phyloP scores from a whole-genome alignment of 305 asterid species.

The Solanum chacoense region DNA sequence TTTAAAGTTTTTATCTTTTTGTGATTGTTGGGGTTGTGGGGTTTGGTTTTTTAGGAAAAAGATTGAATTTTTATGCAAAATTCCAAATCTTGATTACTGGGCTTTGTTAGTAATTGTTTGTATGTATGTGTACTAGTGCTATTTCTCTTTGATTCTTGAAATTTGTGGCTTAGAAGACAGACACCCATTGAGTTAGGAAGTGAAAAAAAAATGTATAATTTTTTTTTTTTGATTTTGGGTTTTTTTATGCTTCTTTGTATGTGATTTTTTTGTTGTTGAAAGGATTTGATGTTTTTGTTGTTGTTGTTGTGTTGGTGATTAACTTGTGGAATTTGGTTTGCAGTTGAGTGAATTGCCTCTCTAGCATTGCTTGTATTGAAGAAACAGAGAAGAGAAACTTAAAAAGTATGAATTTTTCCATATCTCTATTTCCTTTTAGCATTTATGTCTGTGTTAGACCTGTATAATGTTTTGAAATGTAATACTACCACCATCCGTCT shows the following conservation, averaged over 20 bases:
- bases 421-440: background rate
- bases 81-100: background rate
- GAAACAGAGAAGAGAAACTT: background rate
- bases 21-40: constrained; percentile 1
- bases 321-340: background rate
- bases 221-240: background rate
- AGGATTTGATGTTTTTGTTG: background rate
- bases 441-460: background rate
- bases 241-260: background rate
- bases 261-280: background rate
- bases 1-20: background rate
- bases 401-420: background rate
- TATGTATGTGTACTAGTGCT: background rate
- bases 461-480: background rate
- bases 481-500: background rate
- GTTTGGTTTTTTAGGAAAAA: background rate
- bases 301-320: background rate
- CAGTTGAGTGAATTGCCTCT: constrained; percentile 11
- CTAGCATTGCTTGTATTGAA: background rate
- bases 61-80: background rate
- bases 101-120: background rate
- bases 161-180: background rate
- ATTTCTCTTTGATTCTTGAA: background rate
- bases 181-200: background rate
- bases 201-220: background rate